Conservation (phyloP, 345 rosid genomes). For the Gossypium thurberi region DNA sequence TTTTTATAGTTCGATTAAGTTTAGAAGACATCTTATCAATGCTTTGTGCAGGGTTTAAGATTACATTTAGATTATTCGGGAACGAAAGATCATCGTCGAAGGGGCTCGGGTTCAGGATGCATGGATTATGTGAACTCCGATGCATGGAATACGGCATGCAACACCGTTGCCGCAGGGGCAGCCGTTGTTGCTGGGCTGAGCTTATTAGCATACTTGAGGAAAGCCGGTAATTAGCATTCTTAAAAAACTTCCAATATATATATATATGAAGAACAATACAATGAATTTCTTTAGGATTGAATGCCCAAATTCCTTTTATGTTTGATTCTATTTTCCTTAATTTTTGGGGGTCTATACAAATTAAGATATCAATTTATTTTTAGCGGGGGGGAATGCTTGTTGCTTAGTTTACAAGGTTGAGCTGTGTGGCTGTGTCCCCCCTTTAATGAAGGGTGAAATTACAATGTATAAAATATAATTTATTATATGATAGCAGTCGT, state of each 20-base stretch:
- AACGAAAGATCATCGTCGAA: slow-evolving; percentile 29
- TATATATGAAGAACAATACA: background rate
- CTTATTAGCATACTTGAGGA: slow-evolving; percentile 70
- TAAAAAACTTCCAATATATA: background rate
- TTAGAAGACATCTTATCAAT: background rate
- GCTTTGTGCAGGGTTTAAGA: slow-evolving; percentile 66
- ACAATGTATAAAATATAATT: background rate
- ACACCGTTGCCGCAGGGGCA: slow-evolving; percentile 91
- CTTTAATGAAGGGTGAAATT: background rate
- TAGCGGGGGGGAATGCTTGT: background rate
- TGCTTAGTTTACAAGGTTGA: background rate
- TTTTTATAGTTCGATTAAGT: background rate
- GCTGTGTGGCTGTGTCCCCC: background rate
- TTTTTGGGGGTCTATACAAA: background rate
- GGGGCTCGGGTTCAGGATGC: slow-evolving; percentile 39
- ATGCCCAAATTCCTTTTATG: background rate
- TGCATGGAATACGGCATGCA: slow-evolving; percentile 88
- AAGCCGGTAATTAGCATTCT: slow-evolving; percentile 36
- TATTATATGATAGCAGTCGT: background rate
- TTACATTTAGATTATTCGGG: slow-evolving; percentile 79
- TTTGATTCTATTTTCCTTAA: background rate
- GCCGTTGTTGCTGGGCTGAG: slow-evolving; percentile 86
- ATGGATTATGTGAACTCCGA: slow-evolving; percentile 53
- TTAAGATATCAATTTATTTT: background rate
- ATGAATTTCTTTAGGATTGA: background rate